A percentile compares a stretch with the other conserved stretches of the same genome.
Evolutionary conservation across 768 basidiomycete species (phyloP).

Genomic region (Gloeophyllum trabeum): DNA sequence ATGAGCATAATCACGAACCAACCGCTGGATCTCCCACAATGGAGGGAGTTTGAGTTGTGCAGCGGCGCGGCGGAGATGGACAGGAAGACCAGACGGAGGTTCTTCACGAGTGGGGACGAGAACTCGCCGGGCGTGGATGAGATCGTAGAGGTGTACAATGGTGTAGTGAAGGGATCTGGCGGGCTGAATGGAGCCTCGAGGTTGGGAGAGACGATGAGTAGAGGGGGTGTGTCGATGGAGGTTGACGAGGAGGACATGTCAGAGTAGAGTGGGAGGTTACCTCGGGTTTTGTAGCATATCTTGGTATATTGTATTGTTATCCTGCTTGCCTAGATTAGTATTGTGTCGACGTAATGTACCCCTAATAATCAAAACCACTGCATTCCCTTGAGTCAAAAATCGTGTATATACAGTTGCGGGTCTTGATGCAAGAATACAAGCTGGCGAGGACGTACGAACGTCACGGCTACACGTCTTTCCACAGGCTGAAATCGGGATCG

Average conservation of each 20-base stretch:
- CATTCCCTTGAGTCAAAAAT: no score
- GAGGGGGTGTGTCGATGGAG: neutral
- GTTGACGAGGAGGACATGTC: neutral
- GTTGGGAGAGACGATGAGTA: neutral
- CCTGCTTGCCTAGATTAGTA: no score
- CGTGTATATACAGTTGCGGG: no score
- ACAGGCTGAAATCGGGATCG: slow-evolving; percentile 8
- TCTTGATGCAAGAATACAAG: no score
- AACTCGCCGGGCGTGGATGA: neutral
- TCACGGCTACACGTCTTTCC: slow-evolving; percentile 6
- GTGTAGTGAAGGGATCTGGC: neutral
- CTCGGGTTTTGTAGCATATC: no score
- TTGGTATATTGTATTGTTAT: no score
- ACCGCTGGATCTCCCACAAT: slow-evolving; percentile 27
- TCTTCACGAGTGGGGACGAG: neutral
- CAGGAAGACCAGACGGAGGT: neutral
- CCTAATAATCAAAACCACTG: no score
- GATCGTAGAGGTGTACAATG: neutral
- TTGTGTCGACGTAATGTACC: no score
- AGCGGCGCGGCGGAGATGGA: neutral
- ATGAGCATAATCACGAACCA: slow-evolving; percentile 63
- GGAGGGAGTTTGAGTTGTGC: neutral
- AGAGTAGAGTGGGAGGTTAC: no score
- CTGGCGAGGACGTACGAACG: no score
- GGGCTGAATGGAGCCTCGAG: neutral